Conservation (phyloP, 2,329 filamentous ascomycete genomes). For the Pyrenophora graminea region DNA sequence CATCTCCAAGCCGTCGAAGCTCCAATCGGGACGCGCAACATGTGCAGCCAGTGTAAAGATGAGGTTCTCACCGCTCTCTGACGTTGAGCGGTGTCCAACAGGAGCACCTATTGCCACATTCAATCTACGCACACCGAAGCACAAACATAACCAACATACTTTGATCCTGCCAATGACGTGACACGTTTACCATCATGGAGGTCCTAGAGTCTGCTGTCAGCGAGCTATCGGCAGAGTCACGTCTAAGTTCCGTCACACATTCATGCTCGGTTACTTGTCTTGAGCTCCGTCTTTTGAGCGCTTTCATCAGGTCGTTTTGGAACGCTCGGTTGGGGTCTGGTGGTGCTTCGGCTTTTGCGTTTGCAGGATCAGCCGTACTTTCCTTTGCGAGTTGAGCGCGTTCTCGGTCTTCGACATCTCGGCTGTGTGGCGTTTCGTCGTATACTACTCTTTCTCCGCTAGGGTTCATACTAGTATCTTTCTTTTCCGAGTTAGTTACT, state of each 20-base stretch:
- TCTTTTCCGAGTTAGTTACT: constrained; percentile 4
- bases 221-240: background rate
- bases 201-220: constrained; percentile 2
- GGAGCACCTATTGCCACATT: background rate
- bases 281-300: background rate
- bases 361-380: background rate
- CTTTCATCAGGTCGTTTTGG: background rate
- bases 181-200: constrained; percentile 2
- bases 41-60: constrained; percentile 1
- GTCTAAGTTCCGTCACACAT: background rate
- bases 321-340: constrained; percentile 6
- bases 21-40: constrained; percentile 1
- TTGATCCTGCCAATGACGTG: background rate
- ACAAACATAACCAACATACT: background rate
- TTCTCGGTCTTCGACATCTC: constrained; percentile 15
- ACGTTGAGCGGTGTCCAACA: background rate
- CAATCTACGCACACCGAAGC: background rate
- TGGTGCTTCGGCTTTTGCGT: background rate
- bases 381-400: constrained; percentile 10
- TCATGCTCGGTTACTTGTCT: background rate
- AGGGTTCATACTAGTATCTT: background rate
- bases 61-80: background rate
- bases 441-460: constrained; percentile 4
- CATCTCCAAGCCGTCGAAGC: background rate
- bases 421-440: constrained; percentile 15